Evolutionary conservation across 208 protist genomes (phyloP), one percentile per base, ranked within the genome.

Genomic region (Trypanosoma brucei): DNA sequence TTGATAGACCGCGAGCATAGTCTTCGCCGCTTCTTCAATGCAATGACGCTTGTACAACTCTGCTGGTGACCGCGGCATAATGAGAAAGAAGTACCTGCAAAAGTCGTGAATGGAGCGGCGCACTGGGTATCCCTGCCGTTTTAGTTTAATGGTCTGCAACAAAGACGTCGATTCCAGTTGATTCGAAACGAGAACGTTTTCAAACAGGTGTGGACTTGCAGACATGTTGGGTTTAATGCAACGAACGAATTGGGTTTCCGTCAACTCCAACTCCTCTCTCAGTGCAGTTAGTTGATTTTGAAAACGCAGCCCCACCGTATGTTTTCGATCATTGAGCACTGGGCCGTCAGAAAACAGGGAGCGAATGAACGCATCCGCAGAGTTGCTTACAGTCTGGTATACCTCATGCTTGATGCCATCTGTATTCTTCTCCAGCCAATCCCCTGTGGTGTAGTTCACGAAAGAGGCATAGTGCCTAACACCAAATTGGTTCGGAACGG

Each of bases 201-300:
- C 80, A 6, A 95, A 74, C 31, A 73, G 63, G 3, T 62, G 34
- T 22, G 89, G 78, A 53, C 72, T 83, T 31, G 88, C 83, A 14
- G 78, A 63, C 71, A 75, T 78, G 74, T 97, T 97, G 3, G 94
- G 92, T 67, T 95, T 96, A 65, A 97, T 94, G 81, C 92, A 97
- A 37, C 94, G 84, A 34, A 97, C 93, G 65, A 97, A 97, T 56
- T 96, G 90, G n/a, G 92, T 92, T 61, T 94, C 76, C 13, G 92
- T 95, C 22, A 79, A 85, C 75, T 92, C 79, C 45, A 97, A 79
- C 54, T 87, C 78, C 1, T 14, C 55, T 63, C 90, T 84, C 5
- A 97, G 75, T 22, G 76, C 65, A 4, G 55, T 54, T 31, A 97
- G 83, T 65, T 96, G 88, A 34, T 72, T 50, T 68, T 92, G 79